Evolutionary conservation across 148 eudicot genomes (phyloP), one percentile per base, ranked within the genome.

Genomic region (Rhododendron williamsianum): DNA sequence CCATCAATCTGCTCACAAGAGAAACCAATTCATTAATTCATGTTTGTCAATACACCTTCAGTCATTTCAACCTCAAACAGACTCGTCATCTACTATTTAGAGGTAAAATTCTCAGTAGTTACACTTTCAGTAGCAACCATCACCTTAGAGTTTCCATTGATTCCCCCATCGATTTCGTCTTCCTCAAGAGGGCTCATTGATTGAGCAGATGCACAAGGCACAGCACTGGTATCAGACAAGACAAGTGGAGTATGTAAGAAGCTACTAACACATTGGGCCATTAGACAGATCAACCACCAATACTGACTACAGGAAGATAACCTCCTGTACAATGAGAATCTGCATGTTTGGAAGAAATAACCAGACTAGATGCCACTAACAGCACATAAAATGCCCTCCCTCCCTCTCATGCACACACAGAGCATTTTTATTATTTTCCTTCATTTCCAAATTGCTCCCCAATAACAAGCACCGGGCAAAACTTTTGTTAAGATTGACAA

Each of bases 141-240:
- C 82, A 76, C 83, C 85, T 83, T 84, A 46, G 91, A 72, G 85
- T 89, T 85, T 69, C 88, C 87, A 73, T 82, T 72, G 73, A 78
- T 86, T 74, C 76, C 92, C 81, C 88, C 96, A 88, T 81, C 49
- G 58, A 78, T 83, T 77, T 90, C 89, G 81, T 86, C 94, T 52
- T 76, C 91, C 86, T 89, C 90, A 43, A 77, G 79, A 84, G 89
- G 88, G 23, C 90, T 81, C 86, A 87, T 83, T 84, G 91, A 85
- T 78, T 87, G 90, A 19, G 67, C 86, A 86, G 93, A 86, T 65
- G 87, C 77, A 87, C 87, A 90, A 33, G 94, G 91, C 84, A 87
- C 94, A 63, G 58, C 89, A 73, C 98, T 94, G 93, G 35, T 87
- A 91, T 83, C 51, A 67, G 77, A 89, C 83, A 82, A 82, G 45